Percentiles rank a stretch among this genome's conserved stretches.
phyloP scores from a whole-genome alignment of 805 yeast genomes.

The Candida alai region DNA sequence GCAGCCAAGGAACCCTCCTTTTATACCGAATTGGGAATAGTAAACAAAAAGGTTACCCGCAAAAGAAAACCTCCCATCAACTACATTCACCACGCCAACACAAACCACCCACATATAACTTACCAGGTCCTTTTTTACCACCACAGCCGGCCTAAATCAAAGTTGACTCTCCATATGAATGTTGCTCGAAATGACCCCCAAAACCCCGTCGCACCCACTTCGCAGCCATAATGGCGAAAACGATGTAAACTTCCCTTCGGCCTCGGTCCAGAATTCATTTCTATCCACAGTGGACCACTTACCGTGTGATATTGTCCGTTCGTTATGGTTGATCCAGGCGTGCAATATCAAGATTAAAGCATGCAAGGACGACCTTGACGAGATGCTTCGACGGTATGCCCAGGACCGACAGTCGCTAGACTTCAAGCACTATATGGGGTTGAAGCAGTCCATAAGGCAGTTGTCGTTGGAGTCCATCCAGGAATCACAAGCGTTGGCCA shows the following conservation, averaged over 20 bases:
- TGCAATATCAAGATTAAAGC: constrained; percentile 28
- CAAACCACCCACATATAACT: too few species aligned
- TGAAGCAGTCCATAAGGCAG: constrained; percentile 6
- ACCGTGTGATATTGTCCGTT: constrained; percentile 41
- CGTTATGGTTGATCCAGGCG: constrained; percentile 40
- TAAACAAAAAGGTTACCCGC: too few species aligned
- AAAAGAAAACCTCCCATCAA: too few species aligned
- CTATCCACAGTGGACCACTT: constrained; percentile 41
- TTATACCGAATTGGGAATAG: too few species aligned
- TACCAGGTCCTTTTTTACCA: too few species aligned
- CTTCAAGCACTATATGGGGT: constrained; percentile 1
- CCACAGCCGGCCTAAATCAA: too few species aligned
- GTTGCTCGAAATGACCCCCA: too few species aligned
- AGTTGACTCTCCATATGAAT: too few species aligned
- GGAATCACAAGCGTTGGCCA: constrained; percentile 25
- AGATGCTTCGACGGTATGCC: constrained; percentile 10
- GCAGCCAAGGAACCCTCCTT: too few species aligned
- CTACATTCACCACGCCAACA: too few species aligned
- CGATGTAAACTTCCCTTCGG: constrained; percentile 9
- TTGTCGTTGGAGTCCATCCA: constrained; percentile 19
- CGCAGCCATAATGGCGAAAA: neutral
- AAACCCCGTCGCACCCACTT: too few species aligned
- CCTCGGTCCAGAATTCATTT: constrained; percentile 33
- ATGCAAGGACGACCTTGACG: constrained; percentile 17
- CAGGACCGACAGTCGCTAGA: neutral